Evolutionary conservation across 371 early-diverging fungal genomes (phyloP).

Genomic region (Coemansia sp.): DNA sequence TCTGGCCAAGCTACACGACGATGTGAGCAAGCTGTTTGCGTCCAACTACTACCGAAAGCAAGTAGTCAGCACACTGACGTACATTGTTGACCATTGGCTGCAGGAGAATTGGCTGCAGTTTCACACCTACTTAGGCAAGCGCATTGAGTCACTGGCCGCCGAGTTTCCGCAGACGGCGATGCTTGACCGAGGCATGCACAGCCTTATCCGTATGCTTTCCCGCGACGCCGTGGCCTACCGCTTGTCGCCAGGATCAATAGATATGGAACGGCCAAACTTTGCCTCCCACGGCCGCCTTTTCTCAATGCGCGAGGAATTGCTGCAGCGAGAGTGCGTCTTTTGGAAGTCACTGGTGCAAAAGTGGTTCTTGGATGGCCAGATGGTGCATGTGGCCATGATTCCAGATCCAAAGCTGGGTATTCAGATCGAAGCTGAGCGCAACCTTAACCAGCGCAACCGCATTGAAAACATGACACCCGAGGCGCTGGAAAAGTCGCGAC

Average conservation of each 20-base stretch:
- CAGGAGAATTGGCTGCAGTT: slow-evolving; percentile 26
- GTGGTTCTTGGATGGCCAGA: slow-evolving; percentile 33
- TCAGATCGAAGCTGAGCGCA: slow-evolving; percentile 47
- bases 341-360: slow-evolving; percentile 37
- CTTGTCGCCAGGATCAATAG: slow-evolving; percentile 26
- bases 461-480: slow-evolving; percentile 22
- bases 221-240: slow-evolving; percentile 38
- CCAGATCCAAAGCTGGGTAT: slow-evolving; percentile 41
- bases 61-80: slow-evolving; percentile 37
- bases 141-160: slow-evolving; percentile 9
- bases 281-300: slow-evolving; percentile 25
- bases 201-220: slow-evolving; percentile 32
- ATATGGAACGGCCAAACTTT: slow-evolving; percentile 17
- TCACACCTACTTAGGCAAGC: slow-evolving; percentile 24
- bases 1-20: slow-evolving; percentile 41
- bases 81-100: slow-evolving; percentile 40
- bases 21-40: slow-evolving; percentile 31
- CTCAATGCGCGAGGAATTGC: slow-evolving; percentile 24
- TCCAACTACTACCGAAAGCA: slow-evolving; percentile 46
- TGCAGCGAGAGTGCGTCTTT: slow-evolving; percentile 21
- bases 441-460: slow-evolving; percentile 31
- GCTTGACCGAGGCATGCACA: slow-evolving; percentile 5
- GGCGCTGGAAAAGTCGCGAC: slow-evolving; percentile 4
- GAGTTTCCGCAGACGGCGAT: slow-evolving; percentile 22
- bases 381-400: slow-evolving; percentile 40